Evolutionary conservation across 257 asterid genomes (phyloP).

Genomic region (Nicotiana attenuata): DNA sequence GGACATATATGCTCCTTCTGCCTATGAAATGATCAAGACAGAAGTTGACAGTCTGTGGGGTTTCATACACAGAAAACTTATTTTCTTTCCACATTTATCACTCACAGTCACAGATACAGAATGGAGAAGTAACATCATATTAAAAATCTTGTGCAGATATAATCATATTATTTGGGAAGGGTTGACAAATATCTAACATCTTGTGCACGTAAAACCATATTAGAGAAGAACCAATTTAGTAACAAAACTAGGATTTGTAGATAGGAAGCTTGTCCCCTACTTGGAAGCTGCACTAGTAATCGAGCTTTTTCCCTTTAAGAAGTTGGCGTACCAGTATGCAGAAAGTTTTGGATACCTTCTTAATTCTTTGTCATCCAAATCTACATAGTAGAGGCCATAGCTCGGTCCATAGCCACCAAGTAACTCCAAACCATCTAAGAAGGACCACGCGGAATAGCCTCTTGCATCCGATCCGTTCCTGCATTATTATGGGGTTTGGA

Average conservation of each 20-base stretch:
- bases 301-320: conserved; percentile 32
- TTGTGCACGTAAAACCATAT: background rate
- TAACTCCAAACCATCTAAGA: conserved; percentile 56
- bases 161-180: background rate
- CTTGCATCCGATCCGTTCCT: conserved; percentile 51
- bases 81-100: background rate
- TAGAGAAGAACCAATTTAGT: background rate
- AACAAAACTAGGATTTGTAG: background rate
- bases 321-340: conserved; percentile 42
- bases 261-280: background rate
- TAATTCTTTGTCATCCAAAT: conserved; percentile 43
- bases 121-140: background rate
- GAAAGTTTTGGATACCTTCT: conserved; percentile 42
- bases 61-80: background rate
- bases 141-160: no score
- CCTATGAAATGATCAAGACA: no score
- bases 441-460: conserved; percentile 60
- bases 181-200: background rate
- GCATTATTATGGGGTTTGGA: background rate
- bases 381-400: conserved; percentile 49
- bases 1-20: no score
- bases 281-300: background rate
- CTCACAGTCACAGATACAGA: no score
- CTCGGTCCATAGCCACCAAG: conserved; percentile 27
- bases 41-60: background rate